phyloP scores from a whole-genome alignment of 352 stramenopile genomes.

The Stephanocyclus meneghinianus region DNA sequence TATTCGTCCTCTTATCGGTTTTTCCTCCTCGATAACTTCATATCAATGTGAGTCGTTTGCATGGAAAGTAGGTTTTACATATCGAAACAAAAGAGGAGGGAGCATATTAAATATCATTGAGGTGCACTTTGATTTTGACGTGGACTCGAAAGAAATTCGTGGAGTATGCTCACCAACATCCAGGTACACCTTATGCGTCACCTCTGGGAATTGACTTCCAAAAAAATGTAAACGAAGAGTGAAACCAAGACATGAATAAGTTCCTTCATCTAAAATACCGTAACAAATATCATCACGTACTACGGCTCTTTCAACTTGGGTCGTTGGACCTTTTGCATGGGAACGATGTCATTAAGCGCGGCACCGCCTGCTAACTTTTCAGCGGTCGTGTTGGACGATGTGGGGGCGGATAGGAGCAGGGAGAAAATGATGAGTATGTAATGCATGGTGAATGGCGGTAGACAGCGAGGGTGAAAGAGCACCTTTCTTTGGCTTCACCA shows the following conservation, averaged over 20 bases:
- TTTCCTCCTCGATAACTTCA: slow-evolving; percentile 21
- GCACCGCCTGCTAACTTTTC: slow-evolving; percentile 4
- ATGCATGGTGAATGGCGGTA: not conserved
- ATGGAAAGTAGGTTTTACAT: not conserved
- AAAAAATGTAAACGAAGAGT: slow-evolving; percentile 13
- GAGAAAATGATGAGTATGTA: not conserved
- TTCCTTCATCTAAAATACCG: not conserved
- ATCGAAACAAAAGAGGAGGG: not conserved
- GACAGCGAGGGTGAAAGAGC: not conserved
- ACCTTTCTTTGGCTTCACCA: too few relatives aligned
- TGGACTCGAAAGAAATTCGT: not conserved
- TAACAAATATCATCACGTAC: slow-evolving; percentile 22
- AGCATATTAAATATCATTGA: too few relatives aligned
- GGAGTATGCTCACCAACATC: slow-evolving; percentile 57
- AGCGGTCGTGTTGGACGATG: not conserved
- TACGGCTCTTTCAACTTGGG: slow-evolving; percentile 45
- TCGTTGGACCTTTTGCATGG: slow-evolving; percentile 42
- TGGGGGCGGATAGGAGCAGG: slow-evolving; percentile 1
- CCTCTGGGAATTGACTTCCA: slow-evolving; percentile 64
- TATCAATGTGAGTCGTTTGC: not conserved
- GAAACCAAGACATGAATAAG: not conserved
- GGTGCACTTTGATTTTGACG: too few relatives aligned
- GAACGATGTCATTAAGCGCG: slow-evolving; percentile 33
- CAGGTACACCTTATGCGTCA: slow-evolving; percentile 75
- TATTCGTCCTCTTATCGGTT: slow-evolving; percentile 53